Base-by-base conservation (phyloP, 345 rosid species). In the Kernera saxatilis region DNA sequence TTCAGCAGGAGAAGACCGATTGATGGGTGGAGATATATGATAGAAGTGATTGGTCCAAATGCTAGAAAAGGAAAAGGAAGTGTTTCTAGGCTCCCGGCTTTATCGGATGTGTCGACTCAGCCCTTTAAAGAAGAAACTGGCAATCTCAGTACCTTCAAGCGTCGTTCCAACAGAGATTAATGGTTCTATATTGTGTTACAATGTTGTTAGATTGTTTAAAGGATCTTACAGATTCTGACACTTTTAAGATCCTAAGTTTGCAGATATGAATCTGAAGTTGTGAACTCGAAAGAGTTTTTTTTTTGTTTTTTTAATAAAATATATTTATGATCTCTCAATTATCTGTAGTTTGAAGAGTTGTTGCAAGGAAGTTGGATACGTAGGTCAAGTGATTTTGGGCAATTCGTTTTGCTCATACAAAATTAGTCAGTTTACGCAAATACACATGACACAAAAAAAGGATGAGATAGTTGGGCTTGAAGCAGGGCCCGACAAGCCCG, bases 21-120 rank as follows among this genome's bases (percentile, higher is more conserved):
- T 5, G 97, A 94, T 73, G 97, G 97, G 52, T 91, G 99, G 97
- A 91, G 86, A 78, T 88, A 85, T 72, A 91, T 91, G 99, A 89
- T 94, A 43, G 99, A 94, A 83, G 97, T 83, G 77, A 74, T 94
- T 2, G 99, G 99, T 67, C 99, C 99, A 26, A 94, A 94, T 84
- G 95, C 99, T 23, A 85, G 85, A 81, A 94, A 83, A 88, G 96
- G 93, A 55, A 94, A 89, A 74, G 97, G 99, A 6, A 88, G 97
- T 51, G 88, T 85, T 54, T 79, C 97, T n/a, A 91, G 99, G 79
- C 67, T 88, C 25, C 96, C 96, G 0, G 85, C 85, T 64, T 75
- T 91, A 15, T 81, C 95, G 0, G 99, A 94, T 80, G 67, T 86
- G 46, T 77, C 95, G 8, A 94, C 95, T 37, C 96, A 85, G 64